Percentiles rank a stretch among this genome's conserved stretches.
phyloP scores from a whole-genome alignment of 192 early-diverging fungal species.

The Coemansia sp. region DNA sequence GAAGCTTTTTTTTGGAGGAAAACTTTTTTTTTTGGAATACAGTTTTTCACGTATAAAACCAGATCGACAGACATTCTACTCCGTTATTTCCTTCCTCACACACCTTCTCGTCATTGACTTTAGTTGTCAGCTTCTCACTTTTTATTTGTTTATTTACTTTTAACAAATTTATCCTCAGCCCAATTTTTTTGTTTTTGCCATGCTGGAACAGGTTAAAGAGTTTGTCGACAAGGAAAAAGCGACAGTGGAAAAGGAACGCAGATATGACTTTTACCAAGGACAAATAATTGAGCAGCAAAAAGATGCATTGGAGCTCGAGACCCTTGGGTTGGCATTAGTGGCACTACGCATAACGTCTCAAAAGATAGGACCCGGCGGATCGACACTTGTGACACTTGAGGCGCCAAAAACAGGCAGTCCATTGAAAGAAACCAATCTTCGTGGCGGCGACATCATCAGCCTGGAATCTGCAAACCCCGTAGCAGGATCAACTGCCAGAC shows the following conservation, averaged over 20 bases:
- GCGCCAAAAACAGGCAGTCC: slow-evolving; percentile 54
- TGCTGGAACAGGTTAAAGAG: not conserved
- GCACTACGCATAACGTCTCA: slow-evolving; percentile 60
- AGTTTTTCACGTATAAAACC: no score
- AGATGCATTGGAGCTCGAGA: slow-evolving; percentile 62
- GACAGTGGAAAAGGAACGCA: slow-evolving; percentile 59
- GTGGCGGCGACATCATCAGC: slow-evolving; percentile 29
- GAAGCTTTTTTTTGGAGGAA: no score
- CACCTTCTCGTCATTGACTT: no score
- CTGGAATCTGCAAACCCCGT: not conserved
- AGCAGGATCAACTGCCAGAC: not conserved
- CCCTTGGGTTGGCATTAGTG: slow-evolving; percentile 63
- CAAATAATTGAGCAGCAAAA: slow-evolving; percentile 36
- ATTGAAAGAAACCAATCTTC: slow-evolving; percentile 60
- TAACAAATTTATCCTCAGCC: slow-evolving; percentile 2
- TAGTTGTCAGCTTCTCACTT: no score
- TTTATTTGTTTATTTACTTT: no score
- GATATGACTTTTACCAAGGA: slow-evolving; percentile 40
- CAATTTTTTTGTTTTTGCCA: no score
- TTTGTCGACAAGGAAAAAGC: slow-evolving; percentile 37
- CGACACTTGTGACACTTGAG: slow-evolving; percentile 65
- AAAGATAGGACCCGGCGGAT: slow-evolving; percentile 69
- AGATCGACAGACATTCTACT: no score
- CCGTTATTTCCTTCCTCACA: no score
- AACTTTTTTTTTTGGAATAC: no score